Base-by-base conservation (phyloP, 1,139 yeast species). In the Scheffersomyces segobiensis region DNA sequence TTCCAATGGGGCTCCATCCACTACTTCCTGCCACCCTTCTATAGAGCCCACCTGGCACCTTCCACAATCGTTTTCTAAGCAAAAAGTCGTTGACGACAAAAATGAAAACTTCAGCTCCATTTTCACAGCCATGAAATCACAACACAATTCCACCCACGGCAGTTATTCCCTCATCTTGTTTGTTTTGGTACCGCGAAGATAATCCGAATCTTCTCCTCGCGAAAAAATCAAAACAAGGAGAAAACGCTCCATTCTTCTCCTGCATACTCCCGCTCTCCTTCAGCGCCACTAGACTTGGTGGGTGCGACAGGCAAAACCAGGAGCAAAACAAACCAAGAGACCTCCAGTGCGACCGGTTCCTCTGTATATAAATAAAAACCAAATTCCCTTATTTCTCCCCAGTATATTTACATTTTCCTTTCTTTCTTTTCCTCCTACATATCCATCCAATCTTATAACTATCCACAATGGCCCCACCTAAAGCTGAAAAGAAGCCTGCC, bases 401-500 rank as follows among this genome's bases (percentile, higher is more conserved):
- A 32, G 42, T 4, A 10, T 49, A 49, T 49, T 21, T 54, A 52
- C 56, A 49, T 58, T 56, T 46, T 22, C 42, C 46, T 54, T 52
- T 51, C 56, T 58, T 42, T 55, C 53, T 58, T 58, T 54, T 55
- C 55, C 56, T 57, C 54, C 58, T 55, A 39, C 49, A 50, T 57
- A 52, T 54, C 58, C 55, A 80, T 67, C 48, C 52, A 50, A 54
- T 57, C 55, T 51, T 20, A 52, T 46, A 47, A 39, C 21, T 59
- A 56, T 42, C 61, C 60, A 78, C 63, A 84, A 93, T 93, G 98
- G 96, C 97, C 75, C 65, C 67, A 57, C 55, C 60, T 24, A 92
- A 91, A 83, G 95, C 97, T 80, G 97, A 93, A 83, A 92, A 93
- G 90, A 91, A 92, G 87, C 97, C 97, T 76, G 98, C 98, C 79